A percentile compares a stretch with the other conserved stretches of the same genome.
Evolutionary conservation across 495 filamentous ascomycete genomes (phyloP).

Genomic region (Tuber umbilicatum): DNA sequence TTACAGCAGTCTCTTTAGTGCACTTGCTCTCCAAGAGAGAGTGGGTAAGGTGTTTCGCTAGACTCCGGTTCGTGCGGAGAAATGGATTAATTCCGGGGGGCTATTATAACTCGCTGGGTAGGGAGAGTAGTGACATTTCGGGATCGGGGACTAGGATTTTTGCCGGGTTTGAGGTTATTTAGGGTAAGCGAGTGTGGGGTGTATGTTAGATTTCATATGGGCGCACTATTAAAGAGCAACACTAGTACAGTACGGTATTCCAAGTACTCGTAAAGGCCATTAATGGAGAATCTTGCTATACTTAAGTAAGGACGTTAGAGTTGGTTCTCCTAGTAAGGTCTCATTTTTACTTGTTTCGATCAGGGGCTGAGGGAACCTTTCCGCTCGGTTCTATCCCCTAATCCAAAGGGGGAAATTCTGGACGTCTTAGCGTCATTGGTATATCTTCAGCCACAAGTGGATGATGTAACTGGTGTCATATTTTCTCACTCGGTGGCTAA

Average conservation of each 20-base stretch:
- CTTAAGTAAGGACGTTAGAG: background rate
- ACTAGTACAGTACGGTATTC: no score
- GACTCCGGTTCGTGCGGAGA: background rate
- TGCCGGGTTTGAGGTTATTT: background rate
- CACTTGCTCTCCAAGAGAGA: background rate
- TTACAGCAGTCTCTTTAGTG: background rate
- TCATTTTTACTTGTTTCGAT: background rate
- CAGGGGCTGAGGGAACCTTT: background rate
- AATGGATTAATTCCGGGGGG: background rate
- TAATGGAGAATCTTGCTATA: background rate
- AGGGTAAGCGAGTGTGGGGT: background rate
- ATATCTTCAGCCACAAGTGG: background rate
- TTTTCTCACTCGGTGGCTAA: background rate
- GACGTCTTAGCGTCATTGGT: background rate
- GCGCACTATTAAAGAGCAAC: background rate
- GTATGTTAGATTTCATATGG: background rate
- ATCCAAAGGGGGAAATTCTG: background rate
- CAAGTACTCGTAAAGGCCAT: no score
- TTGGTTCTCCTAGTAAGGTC: background rate
- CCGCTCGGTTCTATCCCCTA: background rate
- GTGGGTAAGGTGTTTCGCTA: background rate
- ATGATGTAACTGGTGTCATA: background rate
- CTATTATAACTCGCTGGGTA: background rate
- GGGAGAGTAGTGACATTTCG: background rate
- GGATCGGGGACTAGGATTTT: background rate